phyloP scores from a whole-genome alignment of 176 grass and related monocot species.

The Aechmea fasciata region DNA sequence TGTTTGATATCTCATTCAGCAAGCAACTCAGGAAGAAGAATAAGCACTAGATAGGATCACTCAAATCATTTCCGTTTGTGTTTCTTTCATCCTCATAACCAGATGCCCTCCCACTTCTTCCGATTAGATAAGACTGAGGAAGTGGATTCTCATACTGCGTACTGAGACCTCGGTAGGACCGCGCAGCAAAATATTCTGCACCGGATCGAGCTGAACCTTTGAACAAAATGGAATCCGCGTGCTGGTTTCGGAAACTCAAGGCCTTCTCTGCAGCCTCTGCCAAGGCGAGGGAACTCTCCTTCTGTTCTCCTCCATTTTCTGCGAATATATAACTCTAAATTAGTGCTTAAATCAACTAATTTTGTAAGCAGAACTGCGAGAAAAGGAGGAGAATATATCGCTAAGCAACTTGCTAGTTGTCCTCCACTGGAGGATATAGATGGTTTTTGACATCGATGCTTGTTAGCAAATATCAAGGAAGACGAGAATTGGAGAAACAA shows the following conservation, averaged over 20 bases:
- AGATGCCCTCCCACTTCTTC: constrained; percentile 60
- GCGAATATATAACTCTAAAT: neutral
- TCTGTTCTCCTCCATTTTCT: constrained; percentile 37
- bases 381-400: neutral
- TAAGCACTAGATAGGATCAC: too few species aligned
- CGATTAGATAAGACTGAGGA: constrained; percentile 41
- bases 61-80: neutral
- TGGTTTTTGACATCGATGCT: too few species aligned
- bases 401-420: neutral
- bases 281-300: constrained; percentile 41
- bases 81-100: constrained; percentile 51
- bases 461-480: too few species aligned
- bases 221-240: constrained; percentile 49
- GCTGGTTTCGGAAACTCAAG: constrained; percentile 34
- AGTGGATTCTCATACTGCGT: constrained; percentile 37
- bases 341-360: too few species aligned
- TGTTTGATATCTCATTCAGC: too few species aligned
- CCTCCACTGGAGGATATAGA: neutral
- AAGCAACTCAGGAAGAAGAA: too few species aligned
- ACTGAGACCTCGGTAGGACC: constrained; percentile 59
- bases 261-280: constrained; percentile 51
- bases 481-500: neutral
- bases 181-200: constrained; percentile 59
- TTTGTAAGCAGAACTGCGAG: neutral
- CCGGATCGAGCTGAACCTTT: constrained; percentile 65